phyloP scores from a whole-genome alignment of 148 eudicot species.

The Silene latifolia region DNA sequence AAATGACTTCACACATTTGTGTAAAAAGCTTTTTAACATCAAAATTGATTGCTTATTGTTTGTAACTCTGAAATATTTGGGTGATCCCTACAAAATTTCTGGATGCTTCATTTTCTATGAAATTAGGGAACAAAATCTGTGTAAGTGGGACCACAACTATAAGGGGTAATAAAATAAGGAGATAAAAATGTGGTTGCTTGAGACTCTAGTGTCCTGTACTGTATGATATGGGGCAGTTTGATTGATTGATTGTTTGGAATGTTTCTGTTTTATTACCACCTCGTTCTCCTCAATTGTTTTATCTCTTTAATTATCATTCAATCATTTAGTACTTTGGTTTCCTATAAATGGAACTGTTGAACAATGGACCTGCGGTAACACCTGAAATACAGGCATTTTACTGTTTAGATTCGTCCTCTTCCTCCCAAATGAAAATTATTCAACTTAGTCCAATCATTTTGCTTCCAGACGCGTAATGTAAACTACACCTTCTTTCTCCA shows the following conservation, averaged over 20 bases:
- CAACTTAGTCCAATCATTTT: too few species aligned
- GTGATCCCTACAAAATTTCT: constrained; percentile 15
- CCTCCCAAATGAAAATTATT: too few species aligned
- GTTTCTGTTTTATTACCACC: neutral
- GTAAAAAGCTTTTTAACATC: neutral
- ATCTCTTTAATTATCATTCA: neutral
- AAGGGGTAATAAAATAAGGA: neutral
- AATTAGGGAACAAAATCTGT: constrained; percentile 18
- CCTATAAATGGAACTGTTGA: constrained; percentile 4
- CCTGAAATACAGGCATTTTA: neutral
- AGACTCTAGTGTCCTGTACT: neutral
- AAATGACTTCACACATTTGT: neutral
- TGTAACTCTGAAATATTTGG: neutral
- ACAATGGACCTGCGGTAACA: neutral
- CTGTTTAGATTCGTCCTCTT: too few species aligned
- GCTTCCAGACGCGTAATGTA: too few species aligned
- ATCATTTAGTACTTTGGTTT: constrained; percentile 7
- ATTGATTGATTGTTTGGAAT: constrained; percentile 15
- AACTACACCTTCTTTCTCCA: too few species aligned
- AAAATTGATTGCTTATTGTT: neutral
- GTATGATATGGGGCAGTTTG: neutral
- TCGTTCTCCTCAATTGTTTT: neutral
- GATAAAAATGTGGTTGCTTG: constrained; percentile 11
- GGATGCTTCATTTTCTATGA: constrained; percentile 19
- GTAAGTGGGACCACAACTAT: constrained; percentile 17